A percentile compares a stretch with the other conserved stretches of the same genome.
These are phyloP conservation scores for Dysphania ambrosioides DNA, from an alignment of 148 eudicot genomes.

Conservation along the genomic window DNA sequence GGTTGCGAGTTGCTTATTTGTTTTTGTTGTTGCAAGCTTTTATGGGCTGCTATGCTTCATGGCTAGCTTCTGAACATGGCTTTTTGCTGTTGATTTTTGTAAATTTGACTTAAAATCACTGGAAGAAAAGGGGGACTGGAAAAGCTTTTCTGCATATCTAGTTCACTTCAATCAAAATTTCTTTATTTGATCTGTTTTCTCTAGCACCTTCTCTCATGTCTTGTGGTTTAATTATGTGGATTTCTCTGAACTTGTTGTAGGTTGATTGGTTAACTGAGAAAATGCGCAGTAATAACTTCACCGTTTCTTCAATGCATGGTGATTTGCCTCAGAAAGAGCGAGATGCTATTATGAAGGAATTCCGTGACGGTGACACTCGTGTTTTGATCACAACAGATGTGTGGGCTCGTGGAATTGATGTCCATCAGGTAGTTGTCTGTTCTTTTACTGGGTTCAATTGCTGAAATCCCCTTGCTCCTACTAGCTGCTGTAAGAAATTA, in stretches of 20 bases:
- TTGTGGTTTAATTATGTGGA: background rate
- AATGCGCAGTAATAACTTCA: slow-evolving; percentile 88
- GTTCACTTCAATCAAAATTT: background rate
- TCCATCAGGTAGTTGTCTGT: slow-evolving; percentile 66
- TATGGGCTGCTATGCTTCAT: background rate
- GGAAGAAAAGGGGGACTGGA: background rate
- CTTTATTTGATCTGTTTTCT: background rate
- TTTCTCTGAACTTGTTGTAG: slow-evolving; percentile 29
- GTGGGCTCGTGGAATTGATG: slow-evolving; percentile 98
- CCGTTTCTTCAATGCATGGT: slow-evolving; percentile 98
- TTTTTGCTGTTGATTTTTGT: background rate
- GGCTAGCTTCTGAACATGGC: background rate
- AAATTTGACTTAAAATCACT: background rate
- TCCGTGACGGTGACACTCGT: slow-evolving; percentile 72
- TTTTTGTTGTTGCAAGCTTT: background rate
- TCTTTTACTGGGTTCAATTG: no score
- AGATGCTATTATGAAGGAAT: slow-evolving; percentile 95
- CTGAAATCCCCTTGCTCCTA: no score
- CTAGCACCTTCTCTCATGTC: background rate
- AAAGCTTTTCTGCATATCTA: background rate
- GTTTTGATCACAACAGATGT: slow-evolving; percentile 98
- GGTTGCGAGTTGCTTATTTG: background rate
- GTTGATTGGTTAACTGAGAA: slow-evolving; percentile 96
- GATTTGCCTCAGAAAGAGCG: slow-evolving; percentile 99
- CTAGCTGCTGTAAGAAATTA: no score